These are phyloP conservation scores for Ganoderma sinense DNA, from an alignment of 1,284 basidiomycete genomes.

Conservation along the genomic window DNA sequence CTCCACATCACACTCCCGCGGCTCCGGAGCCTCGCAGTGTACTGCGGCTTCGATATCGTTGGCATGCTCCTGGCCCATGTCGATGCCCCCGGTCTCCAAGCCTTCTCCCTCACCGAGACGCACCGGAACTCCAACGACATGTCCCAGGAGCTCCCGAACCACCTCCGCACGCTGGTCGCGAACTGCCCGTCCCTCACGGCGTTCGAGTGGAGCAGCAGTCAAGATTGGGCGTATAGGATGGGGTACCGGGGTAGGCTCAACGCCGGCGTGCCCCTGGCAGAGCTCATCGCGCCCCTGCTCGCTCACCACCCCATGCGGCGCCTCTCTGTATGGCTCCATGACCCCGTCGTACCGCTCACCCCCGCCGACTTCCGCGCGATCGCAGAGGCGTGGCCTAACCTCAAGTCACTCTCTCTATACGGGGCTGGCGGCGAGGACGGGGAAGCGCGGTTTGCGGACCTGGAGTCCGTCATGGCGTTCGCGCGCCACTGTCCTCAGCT, in stretches of 20 bases:
- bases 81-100: neutral
- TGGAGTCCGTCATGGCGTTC: no score
- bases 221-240: neutral
- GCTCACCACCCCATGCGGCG: neutral
- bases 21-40: neutral
- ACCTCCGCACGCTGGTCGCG: neutral
- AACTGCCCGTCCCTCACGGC: neutral
- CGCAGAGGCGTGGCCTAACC: neutral
- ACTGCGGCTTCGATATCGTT: neutral
- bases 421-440: no score
- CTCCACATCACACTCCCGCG: no score
- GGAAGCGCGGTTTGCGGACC: no score
- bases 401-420: neutral
- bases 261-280: neutral
- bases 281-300: neutral
- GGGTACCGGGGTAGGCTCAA: neutral
- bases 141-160: neutral
- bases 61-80: neutral
- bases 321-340: neutral
- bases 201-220: neutral
- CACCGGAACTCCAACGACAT: neutral
- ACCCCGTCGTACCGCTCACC: neutral
- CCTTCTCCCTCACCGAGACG: neutral
- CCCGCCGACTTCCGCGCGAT: neutral
- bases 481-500: no score